Conservation (phyloP, 352 stramenopile species). For the Aphanomyces cochlioides region DNA sequence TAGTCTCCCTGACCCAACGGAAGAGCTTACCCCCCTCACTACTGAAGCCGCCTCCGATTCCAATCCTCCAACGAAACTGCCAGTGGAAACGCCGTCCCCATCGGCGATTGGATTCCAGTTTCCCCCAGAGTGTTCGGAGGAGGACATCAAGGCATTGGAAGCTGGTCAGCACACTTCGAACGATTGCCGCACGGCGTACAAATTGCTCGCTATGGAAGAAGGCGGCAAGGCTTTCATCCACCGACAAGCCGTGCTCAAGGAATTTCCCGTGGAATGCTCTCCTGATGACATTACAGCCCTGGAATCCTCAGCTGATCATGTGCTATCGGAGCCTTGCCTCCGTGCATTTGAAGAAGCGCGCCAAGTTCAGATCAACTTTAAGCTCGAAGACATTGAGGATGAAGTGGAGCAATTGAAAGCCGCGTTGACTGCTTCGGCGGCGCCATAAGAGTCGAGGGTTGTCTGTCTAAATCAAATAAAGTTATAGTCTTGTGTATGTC, state of each 20-base stretch:
- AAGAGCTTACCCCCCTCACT: too few relatives aligned
- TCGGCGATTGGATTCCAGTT: neutral
- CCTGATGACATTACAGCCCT: neutral
- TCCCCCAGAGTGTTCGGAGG: slow-evolving; percentile 2
- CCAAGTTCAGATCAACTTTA: neutral
- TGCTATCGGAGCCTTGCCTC: neutral
- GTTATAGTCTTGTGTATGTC: slow-evolving; percentile 1
- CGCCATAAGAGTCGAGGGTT: too few relatives aligned
- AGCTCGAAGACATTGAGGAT: slow-evolving; percentile 1
- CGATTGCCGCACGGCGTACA: slow-evolving; percentile 15
- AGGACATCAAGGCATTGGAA: neutral
- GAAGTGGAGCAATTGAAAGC: slow-evolving; percentile 14
- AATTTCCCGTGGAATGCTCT: neutral
- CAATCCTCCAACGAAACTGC: too few relatives aligned
- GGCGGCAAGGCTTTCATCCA: neutral
- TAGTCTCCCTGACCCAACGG: too few relatives aligned
- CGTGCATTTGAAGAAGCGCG: neutral
- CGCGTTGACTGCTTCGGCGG: neutral
- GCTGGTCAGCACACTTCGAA: neutral
- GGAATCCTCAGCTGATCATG: neutral
- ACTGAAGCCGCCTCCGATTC: too few relatives aligned
- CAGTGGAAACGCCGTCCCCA: too few relatives aligned
- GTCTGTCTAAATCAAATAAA: slow-evolving; percentile 1
- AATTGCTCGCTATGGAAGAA: slow-evolving; percentile 2
- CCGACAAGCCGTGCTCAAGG: neutral